These are phyloP conservation scores for Geoglossum glabrum DNA, from an alignment of 495 filamentous ascomycete species.

Conservation along the genomic window DNA sequence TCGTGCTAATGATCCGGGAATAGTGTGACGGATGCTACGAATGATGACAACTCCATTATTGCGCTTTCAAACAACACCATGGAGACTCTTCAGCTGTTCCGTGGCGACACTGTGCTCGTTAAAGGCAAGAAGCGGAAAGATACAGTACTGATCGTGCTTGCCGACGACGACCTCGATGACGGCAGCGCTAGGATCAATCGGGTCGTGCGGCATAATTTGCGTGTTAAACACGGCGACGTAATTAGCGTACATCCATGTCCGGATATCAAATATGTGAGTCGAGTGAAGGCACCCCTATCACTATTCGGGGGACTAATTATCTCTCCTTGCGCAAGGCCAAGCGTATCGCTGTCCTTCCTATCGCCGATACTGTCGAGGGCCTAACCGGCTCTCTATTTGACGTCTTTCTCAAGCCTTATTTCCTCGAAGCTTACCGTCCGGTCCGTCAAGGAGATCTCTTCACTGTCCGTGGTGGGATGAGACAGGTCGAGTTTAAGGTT, in stretches of 20 bases:
- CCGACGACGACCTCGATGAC: constrained; percentile 95
- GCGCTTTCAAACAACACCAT: constrained; percentile 97
- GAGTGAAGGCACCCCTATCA: not conserved
- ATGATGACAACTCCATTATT: constrained; percentile 99
- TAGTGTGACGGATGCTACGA: constrained; percentile 90
- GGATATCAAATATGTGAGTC: constrained; percentile 97
- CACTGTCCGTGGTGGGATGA: constrained; percentile 91
- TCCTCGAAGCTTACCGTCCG: constrained; percentile 95
- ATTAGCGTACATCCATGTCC: constrained; percentile 96
- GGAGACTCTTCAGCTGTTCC: constrained; percentile 94
- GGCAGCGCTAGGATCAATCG: constrained; percentile 93
- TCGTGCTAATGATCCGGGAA: constrained; percentile 20
- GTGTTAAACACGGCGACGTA: constrained; percentile 94
- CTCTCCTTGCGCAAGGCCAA: constrained; percentile 45
- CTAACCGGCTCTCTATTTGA: constrained; percentile 95
- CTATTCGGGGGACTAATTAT: not conserved
- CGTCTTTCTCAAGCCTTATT: constrained; percentile 97
- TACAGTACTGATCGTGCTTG: constrained; percentile 89
- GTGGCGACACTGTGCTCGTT: constrained; percentile 91
- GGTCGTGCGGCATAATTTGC: constrained; percentile 91
- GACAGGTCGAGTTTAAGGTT: constrained; percentile 98
- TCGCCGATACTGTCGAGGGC: constrained; percentile 94
- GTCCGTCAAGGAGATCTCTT: constrained; percentile 93
- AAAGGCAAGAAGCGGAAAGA: constrained; percentile 99
- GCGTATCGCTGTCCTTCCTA: constrained; percentile 94